Evolutionary conservation across 805 yeast genomes (phyloP).

Genomic region (Cyberlindnera xishuangbannaensis): DNA sequence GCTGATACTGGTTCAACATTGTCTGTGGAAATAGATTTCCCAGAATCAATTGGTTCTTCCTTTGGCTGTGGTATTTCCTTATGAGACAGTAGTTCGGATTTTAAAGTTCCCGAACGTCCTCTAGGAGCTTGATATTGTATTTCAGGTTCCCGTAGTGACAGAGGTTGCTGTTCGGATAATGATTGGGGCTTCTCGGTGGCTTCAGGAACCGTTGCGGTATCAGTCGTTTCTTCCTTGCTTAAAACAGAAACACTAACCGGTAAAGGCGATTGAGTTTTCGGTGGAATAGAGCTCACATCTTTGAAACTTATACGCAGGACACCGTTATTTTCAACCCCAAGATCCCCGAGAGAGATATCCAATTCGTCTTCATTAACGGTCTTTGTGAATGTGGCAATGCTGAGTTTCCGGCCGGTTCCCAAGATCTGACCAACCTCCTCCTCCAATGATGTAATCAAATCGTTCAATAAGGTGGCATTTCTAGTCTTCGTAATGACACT

Average conservation of each 20-base stretch:
- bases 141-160: neutral
- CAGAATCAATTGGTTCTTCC: constrained; percentile 3
- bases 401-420: constrained; percentile 14
- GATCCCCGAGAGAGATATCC: constrained; percentile 8
- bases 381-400: constrained; percentile 19
- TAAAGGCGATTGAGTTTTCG: neutral
- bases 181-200: neutral
- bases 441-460: constrained; percentile 16
- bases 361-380: constrained; percentile 13
- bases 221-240: neutral
- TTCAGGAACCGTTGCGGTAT: neutral
- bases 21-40: too few relatives aligned
- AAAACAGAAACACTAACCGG: too few relatives aligned
- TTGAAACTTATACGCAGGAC: constrained; percentile 20
- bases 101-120: too few relatives aligned
- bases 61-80: constrained; percentile 3
- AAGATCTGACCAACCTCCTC: constrained; percentile 14
- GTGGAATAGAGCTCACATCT: neutral
- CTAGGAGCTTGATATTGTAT: neutral
- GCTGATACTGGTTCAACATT: constrained; percentile 3
- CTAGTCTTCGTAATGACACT: constrained; percentile 23
- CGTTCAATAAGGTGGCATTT: constrained; percentile 11
- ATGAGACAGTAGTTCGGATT: too few relatives aligned
- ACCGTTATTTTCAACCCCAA: constrained; percentile 23
- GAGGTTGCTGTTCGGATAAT: neutral